Evolutionary conservation across 23 red algal genomes (phyloP).

Genomic region (Gracilaria vermiculophylla): DNA sequence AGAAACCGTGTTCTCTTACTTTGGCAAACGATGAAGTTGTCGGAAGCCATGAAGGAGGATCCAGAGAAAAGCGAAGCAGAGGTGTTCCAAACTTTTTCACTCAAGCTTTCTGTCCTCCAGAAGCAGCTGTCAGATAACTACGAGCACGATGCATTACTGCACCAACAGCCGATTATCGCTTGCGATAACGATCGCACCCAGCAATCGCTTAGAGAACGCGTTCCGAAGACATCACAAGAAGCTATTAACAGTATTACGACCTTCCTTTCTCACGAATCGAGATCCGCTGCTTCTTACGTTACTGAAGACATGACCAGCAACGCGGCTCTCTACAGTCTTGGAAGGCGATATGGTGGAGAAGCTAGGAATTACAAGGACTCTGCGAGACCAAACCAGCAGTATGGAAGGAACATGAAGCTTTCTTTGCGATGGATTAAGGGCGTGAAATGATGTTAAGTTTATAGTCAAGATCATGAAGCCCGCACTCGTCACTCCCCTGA

Average conservation of each 20-base stretch:
- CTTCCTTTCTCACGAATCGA: slow-evolving; percentile 17
- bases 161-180: neutral
- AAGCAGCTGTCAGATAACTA: neutral
- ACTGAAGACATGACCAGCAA: neutral
- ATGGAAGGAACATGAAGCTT: neutral
- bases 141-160: slow-evolving; percentile 1
- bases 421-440: neutral
- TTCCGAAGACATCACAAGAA: slow-evolving; percentile 32
- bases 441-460: neutral
- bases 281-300: neutral
- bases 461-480: neutral
- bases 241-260: slow-evolving; percentile 9
- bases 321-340: neutral
- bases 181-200: neutral
- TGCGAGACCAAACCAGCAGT: neutral
- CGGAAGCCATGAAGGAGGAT: slow-evolving; percentile 20
- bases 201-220: neutral
- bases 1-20: neutral
- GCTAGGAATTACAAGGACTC: neutral
- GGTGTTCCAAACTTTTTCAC: slow-evolving; percentile 15
- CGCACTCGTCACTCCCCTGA: neutral
- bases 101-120: neutral
- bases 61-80: neutral
- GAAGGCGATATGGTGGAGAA: neutral
- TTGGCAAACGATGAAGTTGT: neutral